Evolutionary conservation across 805 yeast genomes (phyloP).

Genomic region (Jamesozyma rosinii): DNA sequence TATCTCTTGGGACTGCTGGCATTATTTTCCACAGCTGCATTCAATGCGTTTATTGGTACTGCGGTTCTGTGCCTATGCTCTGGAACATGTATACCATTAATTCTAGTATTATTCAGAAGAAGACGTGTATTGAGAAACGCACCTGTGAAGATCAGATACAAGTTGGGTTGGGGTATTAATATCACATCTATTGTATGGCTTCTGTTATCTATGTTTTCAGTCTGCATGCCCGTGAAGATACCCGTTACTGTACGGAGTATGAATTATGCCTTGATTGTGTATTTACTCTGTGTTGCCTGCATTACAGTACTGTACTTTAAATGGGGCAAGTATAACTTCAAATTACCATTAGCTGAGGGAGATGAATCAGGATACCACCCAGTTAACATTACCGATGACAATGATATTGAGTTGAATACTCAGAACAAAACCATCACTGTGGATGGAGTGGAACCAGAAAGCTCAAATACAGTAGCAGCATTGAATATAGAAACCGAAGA

Average conservation of each 20-base stretch:
- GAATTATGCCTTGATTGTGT: conserved; percentile 55
- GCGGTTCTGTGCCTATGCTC: conserved; percentile 67
- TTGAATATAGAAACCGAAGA: not conserved
- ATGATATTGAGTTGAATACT: not conserved
- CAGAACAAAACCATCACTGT: not conserved
- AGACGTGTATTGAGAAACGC: conserved; percentile 58
- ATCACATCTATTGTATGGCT: conserved; percentile 53
- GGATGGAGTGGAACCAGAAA: not conserved
- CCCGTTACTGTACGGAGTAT: conserved; percentile 37
- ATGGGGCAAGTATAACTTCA: conserved; percentile 58
- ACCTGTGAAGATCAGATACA: conserved; percentile 49
- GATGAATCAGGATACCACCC: not conserved
- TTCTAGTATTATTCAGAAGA: conserved; percentile 50
- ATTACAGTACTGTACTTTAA: conserved; percentile 43
- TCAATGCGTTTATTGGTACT: conserved; percentile 77
- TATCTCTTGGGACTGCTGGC: conserved; percentile 55
- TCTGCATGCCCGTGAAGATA: conserved; percentile 65
- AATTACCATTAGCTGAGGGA: conserved; percentile 45
- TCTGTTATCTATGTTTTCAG: conserved; percentile 44
- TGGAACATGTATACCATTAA: conserved; percentile 69
- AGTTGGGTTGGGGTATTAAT: conserved; percentile 58
- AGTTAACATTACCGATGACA: not conserved
- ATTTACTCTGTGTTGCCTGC: conserved; percentile 37
- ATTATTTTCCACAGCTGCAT: conserved; percentile 60
- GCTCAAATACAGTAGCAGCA: not conserved